A percentile compares a stretch with the other conserved stretches of the same genome.
phyloP scores from a whole-genome alignment of 768 basidiomycete species.

The Leucocoprinus sp. region DNA sequence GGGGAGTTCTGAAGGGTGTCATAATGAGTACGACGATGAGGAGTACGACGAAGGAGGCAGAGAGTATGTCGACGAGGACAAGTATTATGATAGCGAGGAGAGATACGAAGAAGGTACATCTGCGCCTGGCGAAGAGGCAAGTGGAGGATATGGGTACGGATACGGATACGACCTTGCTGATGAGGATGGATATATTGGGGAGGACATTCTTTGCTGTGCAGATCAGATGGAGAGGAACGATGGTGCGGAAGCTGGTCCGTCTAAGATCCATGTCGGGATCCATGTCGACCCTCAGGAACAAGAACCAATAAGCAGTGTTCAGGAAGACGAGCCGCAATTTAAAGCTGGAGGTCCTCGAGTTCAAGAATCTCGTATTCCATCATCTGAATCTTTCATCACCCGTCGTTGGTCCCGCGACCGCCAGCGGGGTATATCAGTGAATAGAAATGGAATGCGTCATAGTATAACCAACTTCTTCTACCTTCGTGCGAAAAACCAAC shows the following conservation, averaged over 20 bases:
- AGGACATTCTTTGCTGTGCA: constrained; percentile 7
- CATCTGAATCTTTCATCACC: constrained; percentile 44
- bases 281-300: background rate
- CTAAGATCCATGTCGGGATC: background rate
- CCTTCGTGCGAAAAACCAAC: constrained; percentile 27
- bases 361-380: constrained; percentile 17
- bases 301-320: background rate
- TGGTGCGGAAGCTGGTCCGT: constrained; percentile 5
- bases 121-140: constrained; percentile 21
- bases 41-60: constrained; percentile 4
- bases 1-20: constrained; percentile 28
- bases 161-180: constrained; percentile 15
- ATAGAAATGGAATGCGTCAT: constrained; percentile 23
- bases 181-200: constrained; percentile 10
- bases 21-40: constrained; percentile 16
- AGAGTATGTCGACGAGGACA: constrained; percentile 17
- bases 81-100: constrained; percentile 20
- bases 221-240: background rate
- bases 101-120: constrained; percentile 13
- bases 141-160: constrained; percentile 23
- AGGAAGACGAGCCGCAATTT: too few relatives aligned
- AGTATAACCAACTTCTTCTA: constrained; percentile 17
- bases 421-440: constrained; percentile 13
- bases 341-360: too few relatives aligned
- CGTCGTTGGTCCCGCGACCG: constrained; percentile 42